These are phyloP conservation scores for Lyophyllum semitale DNA, from an alignment of 768 basidiomycete genomes.

Conservation along the genomic window DNA sequence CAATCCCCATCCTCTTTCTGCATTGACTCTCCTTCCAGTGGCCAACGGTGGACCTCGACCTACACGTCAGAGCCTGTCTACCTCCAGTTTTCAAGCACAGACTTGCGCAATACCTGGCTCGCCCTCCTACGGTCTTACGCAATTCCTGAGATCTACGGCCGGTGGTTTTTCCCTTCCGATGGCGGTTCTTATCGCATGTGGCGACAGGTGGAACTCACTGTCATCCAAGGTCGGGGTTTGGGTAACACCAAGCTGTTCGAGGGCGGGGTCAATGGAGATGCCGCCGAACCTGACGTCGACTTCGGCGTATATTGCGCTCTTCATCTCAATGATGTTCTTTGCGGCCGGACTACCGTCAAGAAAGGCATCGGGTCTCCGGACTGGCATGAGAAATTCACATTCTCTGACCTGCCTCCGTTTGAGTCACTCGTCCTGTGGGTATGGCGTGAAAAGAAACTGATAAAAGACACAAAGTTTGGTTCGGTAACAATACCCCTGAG, in stretches of 20 bases:
- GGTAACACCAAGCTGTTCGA: slow-evolving; percentile 49
- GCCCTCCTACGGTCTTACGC: slow-evolving; percentile 82
- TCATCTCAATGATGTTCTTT: slow-evolving; percentile 63
- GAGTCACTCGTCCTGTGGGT: slow-evolving; percentile 67
- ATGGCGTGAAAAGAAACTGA: slow-evolving; percentile 66
- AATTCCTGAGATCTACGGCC: slow-evolving; percentile 76
- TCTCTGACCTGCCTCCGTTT: slow-evolving; percentile 79
- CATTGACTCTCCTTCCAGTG: slow-evolving; percentile 33
- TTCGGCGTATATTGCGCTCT: slow-evolving; percentile 80
- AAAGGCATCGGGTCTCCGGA: slow-evolving; percentile 66
- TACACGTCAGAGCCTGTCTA: slow-evolving; percentile 67
- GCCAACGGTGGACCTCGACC: slow-evolving; percentile 59
- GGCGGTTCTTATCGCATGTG: slow-evolving; percentile 87
- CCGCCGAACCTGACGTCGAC: slow-evolving; percentile 54
- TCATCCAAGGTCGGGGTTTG: slow-evolving; percentile 75
- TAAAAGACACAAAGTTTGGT: slow-evolving; percentile 60
- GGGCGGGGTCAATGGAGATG: slow-evolving; percentile 30
- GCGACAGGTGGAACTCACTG: slow-evolving; percentile 75
- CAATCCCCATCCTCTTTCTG: neutral
- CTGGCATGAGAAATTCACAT: slow-evolving; percentile 82
- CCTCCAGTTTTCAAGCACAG: slow-evolving; percentile 66
- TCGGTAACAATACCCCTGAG: slow-evolving; percentile 61
- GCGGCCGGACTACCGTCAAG: slow-evolving; percentile 75
- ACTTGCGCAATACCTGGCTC: slow-evolving; percentile 73
- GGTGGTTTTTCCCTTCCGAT: slow-evolving; percentile 51